Percentiles rank a stretch among this genome's conserved stretches.
Conservation (phyloP, 352 stramenopile genomes). For the Hyaloperonospora arabidopsidis region DNA sequence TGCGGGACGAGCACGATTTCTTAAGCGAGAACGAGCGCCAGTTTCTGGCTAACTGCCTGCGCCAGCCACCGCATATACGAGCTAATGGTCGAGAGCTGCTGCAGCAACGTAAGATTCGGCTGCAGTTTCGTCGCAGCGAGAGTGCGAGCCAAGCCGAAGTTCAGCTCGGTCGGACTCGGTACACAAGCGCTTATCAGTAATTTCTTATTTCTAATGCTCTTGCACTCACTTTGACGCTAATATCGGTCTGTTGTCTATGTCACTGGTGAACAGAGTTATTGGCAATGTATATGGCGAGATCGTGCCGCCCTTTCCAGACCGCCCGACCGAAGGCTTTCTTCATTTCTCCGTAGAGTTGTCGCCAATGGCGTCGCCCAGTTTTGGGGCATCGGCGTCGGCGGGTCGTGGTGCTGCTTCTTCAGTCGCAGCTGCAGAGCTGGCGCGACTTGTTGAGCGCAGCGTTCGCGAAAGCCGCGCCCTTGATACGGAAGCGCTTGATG, state of each 20-base stretch:
- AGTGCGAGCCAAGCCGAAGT: conserved; percentile 72
- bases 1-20: conserved; percentile 61
- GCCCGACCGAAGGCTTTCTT: conserved; percentile 82
- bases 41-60: conserved; percentile 64
- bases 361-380: conserved; percentile 75
- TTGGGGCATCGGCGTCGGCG: conserved; percentile 39
- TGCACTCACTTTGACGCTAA: no score
- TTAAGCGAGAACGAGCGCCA: conserved; percentile 75
- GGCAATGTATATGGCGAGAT: conserved; percentile 81
- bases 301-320: conserved; percentile 77
- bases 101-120: conserved; percentile 73
- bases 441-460: conserved; percentile 87
- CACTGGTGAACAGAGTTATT: conserved; percentile 42
- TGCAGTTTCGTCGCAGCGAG: conserved; percentile 77
- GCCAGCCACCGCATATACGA: conserved; percentile 48
- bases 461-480: conserved; percentile 88
- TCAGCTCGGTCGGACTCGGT: conserved; percentile 69
- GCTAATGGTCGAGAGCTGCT: conserved; percentile 71
- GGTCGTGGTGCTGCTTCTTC: conserved; percentile 42
- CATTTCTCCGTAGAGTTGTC: conserved; percentile 81
- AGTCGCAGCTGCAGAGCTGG: conserved; percentile 53
- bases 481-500: conserved; percentile 91
- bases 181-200: conserved; percentile 9
- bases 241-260: not conserved
- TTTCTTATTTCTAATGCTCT: no score